Base-by-base conservation (phyloP, 495 filamentous ascomycete genomes). In the Penicillium soppii region DNA sequence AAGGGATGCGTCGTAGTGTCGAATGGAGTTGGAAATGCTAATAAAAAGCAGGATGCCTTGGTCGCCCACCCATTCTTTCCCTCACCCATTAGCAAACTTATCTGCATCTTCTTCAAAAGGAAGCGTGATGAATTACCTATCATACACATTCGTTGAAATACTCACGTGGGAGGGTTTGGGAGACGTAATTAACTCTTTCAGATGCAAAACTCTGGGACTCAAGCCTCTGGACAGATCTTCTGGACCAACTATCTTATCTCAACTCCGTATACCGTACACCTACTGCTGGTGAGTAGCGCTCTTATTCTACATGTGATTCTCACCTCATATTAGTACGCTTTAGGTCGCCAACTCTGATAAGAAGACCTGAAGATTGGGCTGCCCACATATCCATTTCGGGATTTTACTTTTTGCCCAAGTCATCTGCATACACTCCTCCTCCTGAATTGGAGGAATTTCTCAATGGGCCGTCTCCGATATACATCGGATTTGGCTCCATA, bases 141-240 rank as follows among this genome's bases (percentile, higher is more conserved):
- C 82, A 3, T 92, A 92, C 56, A 79, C 80, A 12, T 63, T 91
- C 29, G 83, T 92, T 8, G 88, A 92, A 52, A 82, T 87, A 76
- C 83, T 92, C 80, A 84, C 85, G 35, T 90, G 86, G 86, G 86
- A 91, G 61, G 87, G 87, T 4, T 72, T 91, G 2, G 88, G 88
- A 16, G 87, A 90, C 58, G 68, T 90, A 9, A 84, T 90, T 58
- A 91, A 91, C 61, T 73, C 81, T 8, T 89, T 89, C 54, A 76
- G 88, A 9, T 78, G 82, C 43, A 75, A 80, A 46, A 77, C 77
- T n/a, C 70, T 90, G 4, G 82, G 80, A 15, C 70, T 90, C 4
- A 84, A 89, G 47, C 82, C 85, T 1, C 75, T n/a, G n/a, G 82
- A 81, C 54, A 67, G 84, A 0, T 77, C 85, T 16, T 83, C 81